Conservation (phyloP, 202 grass and related monocot species). For the Carex arenaria region DNA sequence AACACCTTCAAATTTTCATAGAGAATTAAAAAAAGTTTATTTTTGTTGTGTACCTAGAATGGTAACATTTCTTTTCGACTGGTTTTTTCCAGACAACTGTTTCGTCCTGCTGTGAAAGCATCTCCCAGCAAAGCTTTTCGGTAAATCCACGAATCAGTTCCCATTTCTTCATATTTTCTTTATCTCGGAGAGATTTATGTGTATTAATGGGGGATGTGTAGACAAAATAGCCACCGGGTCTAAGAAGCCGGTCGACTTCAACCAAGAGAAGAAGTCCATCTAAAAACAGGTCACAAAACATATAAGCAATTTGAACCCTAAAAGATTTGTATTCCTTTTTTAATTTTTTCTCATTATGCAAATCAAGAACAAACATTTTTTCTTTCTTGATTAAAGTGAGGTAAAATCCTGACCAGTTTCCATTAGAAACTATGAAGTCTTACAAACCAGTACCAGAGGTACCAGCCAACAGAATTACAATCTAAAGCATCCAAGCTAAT, state of each 20-base stretch:
- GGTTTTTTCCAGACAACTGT: slow-evolving; percentile 95
- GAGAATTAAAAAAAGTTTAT: not conserved
- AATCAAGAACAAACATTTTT: slow-evolving; percentile 8
- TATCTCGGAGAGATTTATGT: slow-evolving; percentile 73
- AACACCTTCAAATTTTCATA: not conserved
- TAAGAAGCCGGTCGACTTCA: slow-evolving; percentile 88
- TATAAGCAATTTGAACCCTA: not conserved
- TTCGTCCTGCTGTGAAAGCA: slow-evolving; percentile 91
- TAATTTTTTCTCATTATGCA: not conserved
- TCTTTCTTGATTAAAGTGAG: too few species aligned
- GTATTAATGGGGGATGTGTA: slow-evolving; percentile 83
- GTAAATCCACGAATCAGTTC: slow-evolving; percentile 49
- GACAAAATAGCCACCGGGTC: slow-evolving; percentile 91
- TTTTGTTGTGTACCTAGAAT: slow-evolving; percentile 44
- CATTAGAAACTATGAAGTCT: too few species aligned
- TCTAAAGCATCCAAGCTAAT: too few species aligned
- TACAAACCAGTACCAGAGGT: too few species aligned
- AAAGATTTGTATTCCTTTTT: not conserved
- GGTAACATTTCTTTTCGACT: slow-evolving; percentile 66
- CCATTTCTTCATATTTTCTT: slow-evolving; percentile 96
- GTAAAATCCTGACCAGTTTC: too few species aligned
- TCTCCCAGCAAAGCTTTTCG: slow-evolving; percentile 87
- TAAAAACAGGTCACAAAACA: slow-evolving; percentile 14
- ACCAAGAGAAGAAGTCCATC: slow-evolving; percentile 82
- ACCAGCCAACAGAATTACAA: too few species aligned